Evolutionary conservation across 352 stramenopile species (phyloP).

Genomic region (Albugo laibachii): DNA sequence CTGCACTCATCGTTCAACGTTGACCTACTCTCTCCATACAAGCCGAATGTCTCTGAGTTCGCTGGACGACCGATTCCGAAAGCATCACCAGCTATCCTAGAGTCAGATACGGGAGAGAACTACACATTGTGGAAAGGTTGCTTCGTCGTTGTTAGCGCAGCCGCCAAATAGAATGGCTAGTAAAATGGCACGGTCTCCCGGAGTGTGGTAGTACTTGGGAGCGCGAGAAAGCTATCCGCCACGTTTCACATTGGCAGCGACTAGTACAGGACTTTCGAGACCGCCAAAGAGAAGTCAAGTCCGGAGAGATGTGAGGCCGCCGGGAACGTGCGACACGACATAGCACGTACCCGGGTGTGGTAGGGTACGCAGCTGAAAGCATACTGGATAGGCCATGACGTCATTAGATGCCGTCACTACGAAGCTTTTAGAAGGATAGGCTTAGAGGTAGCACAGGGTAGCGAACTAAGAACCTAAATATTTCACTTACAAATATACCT

Average conservation of each 20-base stretch:
- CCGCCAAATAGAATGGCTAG: constrained; percentile 4
- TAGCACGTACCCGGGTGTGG: too few relatives aligned
- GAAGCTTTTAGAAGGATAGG: too few relatives aligned
- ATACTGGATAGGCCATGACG: too few relatives aligned
- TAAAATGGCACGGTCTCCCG: constrained; percentile 2
- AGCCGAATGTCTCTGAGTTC: too few relatives aligned
- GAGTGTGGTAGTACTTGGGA: constrained; percentile 2
- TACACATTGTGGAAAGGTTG: constrained; percentile 1
- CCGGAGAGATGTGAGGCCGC: neutral
- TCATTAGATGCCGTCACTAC: too few relatives aligned
- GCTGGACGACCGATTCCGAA: too few relatives aligned
- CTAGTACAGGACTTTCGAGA: neutral
- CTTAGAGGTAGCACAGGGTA: too few relatives aligned
- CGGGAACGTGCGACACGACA: too few relatives aligned
- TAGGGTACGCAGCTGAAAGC: too few relatives aligned
- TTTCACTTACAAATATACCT: too few relatives aligned
- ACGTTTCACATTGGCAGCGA: constrained; percentile 4
- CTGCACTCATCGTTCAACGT: constrained; percentile 8
- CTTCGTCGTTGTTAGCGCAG: constrained; percentile 3
- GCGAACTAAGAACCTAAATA: too few relatives aligned
- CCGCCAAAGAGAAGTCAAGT: constrained; percentile 1
- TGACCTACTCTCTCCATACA: neutral
- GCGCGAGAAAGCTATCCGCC: constrained; percentile 1
- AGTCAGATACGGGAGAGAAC: neutral
- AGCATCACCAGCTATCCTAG: too few relatives aligned